A percentile compares a stretch with the other conserved stretches of the same genome.
Evolutionary conservation across 768 basidiomycete genomes (phyloP).

Genomic region (Hirschioporus abietinus): DNA sequence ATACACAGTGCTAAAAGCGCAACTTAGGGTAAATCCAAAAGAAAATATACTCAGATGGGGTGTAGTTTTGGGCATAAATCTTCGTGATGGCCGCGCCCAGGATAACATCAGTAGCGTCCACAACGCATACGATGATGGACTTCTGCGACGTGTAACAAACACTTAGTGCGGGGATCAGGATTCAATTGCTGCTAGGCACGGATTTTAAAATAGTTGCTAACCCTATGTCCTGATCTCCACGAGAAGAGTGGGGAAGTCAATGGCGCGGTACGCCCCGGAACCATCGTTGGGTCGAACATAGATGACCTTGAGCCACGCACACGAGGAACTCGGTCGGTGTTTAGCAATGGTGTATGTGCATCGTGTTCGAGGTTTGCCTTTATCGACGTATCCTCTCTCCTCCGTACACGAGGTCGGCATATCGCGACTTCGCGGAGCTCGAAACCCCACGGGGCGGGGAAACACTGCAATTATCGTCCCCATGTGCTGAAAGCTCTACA

Average conservation of each 20-base stretch:
- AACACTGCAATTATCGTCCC: no score
- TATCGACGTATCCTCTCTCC: not conserved
- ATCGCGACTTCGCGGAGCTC: not conserved
- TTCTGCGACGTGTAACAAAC: not conserved
- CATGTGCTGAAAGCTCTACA: no score
- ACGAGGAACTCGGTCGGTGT: not conserved
- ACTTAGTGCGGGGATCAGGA: not conserved
- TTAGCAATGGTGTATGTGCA: not conserved
- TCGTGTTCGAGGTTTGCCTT: not conserved
- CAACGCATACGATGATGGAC: not conserved
- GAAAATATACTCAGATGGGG: not conserved
- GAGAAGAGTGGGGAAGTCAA: not conserved
- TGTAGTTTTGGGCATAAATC: not conserved
- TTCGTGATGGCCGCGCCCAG: not conserved
- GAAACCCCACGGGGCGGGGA: not conserved
- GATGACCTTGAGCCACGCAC: not conserved
- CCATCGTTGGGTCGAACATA: not conserved
- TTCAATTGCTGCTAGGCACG: not conserved
- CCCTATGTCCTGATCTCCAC: not conserved
- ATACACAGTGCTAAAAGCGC: not conserved
- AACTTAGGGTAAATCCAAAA: not conserved
- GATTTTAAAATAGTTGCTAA: not conserved
- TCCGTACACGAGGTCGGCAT: not conserved
- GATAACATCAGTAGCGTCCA: not conserved
- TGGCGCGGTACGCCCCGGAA: not conserved